Evolutionary conservation across 2,329 filamentous ascomycete species (phyloP).

Genomic region (Alternaria ethzedia): DNA sequence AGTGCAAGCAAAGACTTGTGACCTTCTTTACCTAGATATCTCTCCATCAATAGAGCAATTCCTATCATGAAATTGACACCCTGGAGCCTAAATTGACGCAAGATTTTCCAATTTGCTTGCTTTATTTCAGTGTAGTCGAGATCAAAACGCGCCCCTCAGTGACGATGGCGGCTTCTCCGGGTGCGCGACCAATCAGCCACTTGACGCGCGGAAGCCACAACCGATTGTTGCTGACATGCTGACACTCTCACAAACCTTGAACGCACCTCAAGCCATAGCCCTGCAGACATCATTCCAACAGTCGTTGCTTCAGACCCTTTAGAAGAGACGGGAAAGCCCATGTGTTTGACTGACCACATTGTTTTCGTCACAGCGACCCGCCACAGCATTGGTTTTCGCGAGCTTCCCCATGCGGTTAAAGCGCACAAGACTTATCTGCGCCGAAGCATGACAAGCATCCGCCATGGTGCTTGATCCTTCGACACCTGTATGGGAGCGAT

Average conservation of each 20-base stretch:
- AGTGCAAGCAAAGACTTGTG: background rate
- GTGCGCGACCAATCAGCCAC: background rate
- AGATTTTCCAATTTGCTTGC: background rate
- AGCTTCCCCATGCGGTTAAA: conserved; percentile 29
- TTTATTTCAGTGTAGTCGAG: background rate
- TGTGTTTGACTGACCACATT: background rate
- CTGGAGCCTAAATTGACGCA: background rate
- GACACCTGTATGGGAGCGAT: background rate
- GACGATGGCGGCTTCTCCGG: background rate
- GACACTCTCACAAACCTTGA: background rate
- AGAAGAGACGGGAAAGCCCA: background rate
- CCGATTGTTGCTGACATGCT: background rate
- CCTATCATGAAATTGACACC: background rate
- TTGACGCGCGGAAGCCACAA: background rate
- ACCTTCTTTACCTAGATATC: background rate
- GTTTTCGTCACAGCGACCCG: background rate
- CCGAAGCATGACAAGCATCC: conserved; percentile 31
- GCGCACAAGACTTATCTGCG: conserved; percentile 18
- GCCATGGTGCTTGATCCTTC: conserved; percentile 27
- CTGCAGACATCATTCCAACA: background rate
- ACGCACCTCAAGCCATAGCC: background rate
- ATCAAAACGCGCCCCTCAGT: background rate
- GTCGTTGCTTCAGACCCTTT: background rate
- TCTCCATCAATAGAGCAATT: background rate
- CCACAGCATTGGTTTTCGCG: background rate